Conservation (phyloP, 2,329 filamentous ascomycete species). For the Macrophomina pseudophaseolina region DNA sequence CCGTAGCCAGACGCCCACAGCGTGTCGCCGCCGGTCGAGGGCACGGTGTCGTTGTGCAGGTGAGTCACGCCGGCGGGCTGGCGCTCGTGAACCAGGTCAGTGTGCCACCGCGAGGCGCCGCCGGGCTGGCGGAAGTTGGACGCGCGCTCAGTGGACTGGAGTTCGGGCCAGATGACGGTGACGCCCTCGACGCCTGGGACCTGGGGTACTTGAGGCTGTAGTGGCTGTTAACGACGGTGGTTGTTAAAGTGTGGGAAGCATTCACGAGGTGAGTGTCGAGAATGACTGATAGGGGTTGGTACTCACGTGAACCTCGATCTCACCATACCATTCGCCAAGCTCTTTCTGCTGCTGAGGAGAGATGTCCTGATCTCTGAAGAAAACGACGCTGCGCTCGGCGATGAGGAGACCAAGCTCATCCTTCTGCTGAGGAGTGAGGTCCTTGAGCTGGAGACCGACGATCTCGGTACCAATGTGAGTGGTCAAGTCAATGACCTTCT, state of each 20-base stretch:
- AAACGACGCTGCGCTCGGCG: conserved; percentile 69
- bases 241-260: neutral
- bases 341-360: conserved; percentile 31
- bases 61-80: conserved; percentile 73
- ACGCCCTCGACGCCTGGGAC: conserved; percentile 64
- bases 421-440: conserved; percentile 62
- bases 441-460: conserved; percentile 66
- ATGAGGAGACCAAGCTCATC: conserved; percentile 68
- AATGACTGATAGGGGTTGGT: neutral
- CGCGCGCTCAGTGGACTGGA: conserved; percentile 64
- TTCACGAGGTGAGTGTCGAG: neutral
- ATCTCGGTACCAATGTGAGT: conserved; percentile 69
- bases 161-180: conserved; percentile 72
- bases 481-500: conserved; percentile 67
- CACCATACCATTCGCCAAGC: conserved; percentile 67
- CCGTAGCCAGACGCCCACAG: conserved; percentile 74
- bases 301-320: conserved; percentile 70
- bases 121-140: conserved; percentile 70
- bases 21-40: conserved; percentile 70
- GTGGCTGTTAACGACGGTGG: neutral
- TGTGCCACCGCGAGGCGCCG: conserved; percentile 72
- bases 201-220: conserved; percentile 70
- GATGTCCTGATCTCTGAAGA: conserved; percentile 63
- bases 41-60: conserved; percentile 71
- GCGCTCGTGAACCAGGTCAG: conserved; percentile 72